A percentile compares a stretch with the other conserved stretches of the same genome.
Conservation (phyloP, 2,329 filamentous ascomycete genomes). For the Stylonectria norvegica region DNA sequence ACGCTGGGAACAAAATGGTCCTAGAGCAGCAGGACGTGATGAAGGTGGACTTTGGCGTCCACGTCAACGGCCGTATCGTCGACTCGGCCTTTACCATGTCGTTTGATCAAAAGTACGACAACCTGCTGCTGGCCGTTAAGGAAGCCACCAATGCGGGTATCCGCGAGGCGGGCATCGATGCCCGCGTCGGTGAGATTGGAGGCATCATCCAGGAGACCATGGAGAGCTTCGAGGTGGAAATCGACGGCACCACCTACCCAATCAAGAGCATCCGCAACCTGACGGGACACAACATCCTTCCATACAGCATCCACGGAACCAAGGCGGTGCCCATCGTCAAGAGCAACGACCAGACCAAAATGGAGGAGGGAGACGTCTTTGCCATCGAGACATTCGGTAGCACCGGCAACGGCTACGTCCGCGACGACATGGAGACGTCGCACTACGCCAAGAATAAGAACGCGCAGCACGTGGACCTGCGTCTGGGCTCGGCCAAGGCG, state of each 20-base stretch:
- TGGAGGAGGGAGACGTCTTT: constrained; percentile 96
- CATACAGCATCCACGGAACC: constrained; percentile 84
- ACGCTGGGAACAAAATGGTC: constrained; percentile 77
- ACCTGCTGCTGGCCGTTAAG: constrained; percentile 68
- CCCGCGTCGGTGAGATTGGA: constrained; percentile 81
- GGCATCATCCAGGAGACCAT: constrained; percentile 83
- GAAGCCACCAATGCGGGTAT: constrained; percentile 83
- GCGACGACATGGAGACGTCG: constrained; percentile 84
- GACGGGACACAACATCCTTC: constrained; percentile 85
- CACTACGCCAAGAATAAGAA: constrained; percentile 79
- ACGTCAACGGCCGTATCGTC: constrained; percentile 76
- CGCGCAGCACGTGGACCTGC: constrained; percentile 70
- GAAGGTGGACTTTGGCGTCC: constrained; percentile 80
- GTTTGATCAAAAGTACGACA: constrained; percentile 72
- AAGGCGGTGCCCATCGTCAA: constrained; percentile 96
- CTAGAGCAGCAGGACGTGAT: constrained; percentile 72
- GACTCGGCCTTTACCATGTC: constrained; percentile 78
- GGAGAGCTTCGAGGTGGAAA: constrained; percentile 88
- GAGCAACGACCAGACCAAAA: constrained; percentile 82
- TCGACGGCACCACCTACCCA: constrained; percentile 73
- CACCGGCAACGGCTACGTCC: constrained; percentile 83
- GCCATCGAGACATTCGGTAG: constrained; percentile 96
- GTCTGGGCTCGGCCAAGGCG: constrained; percentile 77
- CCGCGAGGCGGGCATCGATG: constrained; percentile 82
- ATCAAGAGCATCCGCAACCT: constrained; percentile 85